These are phyloP conservation scores for Eruca vesicaria DNA, from an alignment of 441 rosid species.

Conservation along the genomic window DNA sequence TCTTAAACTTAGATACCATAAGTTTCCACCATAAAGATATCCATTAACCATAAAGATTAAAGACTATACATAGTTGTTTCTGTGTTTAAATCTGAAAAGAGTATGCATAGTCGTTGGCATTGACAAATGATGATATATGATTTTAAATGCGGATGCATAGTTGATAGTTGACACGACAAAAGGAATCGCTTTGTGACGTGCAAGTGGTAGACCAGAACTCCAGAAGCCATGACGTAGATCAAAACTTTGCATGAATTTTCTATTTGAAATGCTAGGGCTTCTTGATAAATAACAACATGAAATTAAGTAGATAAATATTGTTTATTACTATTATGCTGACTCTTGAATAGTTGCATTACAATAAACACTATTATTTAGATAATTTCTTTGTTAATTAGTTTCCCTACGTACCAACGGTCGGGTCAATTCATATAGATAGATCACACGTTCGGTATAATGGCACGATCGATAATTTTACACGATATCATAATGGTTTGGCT, in stretches of 20 bases:
- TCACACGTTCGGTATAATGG: constrained; percentile 22
- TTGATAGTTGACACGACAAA: constrained; percentile 3
- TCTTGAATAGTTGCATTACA: constrained; percentile 13
- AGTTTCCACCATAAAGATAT: not conserved
- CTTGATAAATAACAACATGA: not conserved
- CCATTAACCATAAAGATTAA: not conserved
- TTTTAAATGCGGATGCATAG: not conserved
- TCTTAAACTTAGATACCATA: not conserved
- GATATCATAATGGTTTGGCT: not conserved
- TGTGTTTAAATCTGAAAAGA: not conserved
- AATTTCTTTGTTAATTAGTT: not conserved
- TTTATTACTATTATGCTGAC: not conserved
- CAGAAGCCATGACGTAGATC: constrained; percentile 19
- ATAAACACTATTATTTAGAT: not conserved
- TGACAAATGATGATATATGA: not conserved
- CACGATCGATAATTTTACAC: not conserved
- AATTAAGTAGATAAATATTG: not conserved
- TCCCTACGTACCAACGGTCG: constrained; percentile 26
- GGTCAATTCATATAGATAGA: constrained; percentile 28
- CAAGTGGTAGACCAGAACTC: constrained; percentile 19
- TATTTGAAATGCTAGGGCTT: not conserved
- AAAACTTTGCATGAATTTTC: constrained; percentile 12
- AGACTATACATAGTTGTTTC: not conserved
- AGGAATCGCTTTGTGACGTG: constrained; percentile 20
- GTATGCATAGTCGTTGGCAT: not conserved